Percentiles rank a stretch among this genome's conserved stretches.
These are phyloP conservation scores for Neurospora sp. DNA, from an alignment of 495 filamentous ascomycete genomes.

Conservation along the genomic window DNA sequence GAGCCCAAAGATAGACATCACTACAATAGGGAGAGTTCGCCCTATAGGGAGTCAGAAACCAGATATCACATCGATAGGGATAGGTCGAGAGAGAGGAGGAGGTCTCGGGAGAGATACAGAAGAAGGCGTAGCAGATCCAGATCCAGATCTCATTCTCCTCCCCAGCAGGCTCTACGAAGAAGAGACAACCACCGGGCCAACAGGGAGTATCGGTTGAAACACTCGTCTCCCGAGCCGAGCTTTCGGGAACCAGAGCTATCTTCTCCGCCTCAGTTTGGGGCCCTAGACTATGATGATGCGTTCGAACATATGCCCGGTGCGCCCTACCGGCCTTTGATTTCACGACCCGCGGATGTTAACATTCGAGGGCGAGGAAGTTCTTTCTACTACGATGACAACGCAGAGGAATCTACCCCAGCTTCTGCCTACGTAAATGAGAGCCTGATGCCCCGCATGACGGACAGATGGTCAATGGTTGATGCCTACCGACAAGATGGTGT, in stretches of 20 bases:
- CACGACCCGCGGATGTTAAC: background rate
- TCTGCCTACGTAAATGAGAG: background rate
- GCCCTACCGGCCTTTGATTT: background rate
- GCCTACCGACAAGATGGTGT: too few relatives aligned
- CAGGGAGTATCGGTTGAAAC: background rate
- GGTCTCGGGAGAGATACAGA: background rate
- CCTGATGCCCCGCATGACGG: background rate
- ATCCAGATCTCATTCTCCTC: background rate
- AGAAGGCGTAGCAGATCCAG: background rate
- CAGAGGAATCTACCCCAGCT: background rate
- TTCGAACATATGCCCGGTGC: background rate
- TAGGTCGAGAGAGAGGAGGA: background rate
- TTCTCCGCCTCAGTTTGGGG: background rate
- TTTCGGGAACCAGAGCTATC: background rate
- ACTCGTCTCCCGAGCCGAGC: background rate
- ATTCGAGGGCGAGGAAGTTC: background rate
- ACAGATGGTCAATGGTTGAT: too few relatives aligned
- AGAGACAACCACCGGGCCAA: background rate
- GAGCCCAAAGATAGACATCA: background rate
- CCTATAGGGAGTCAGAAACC: slow-evolving; percentile 3
- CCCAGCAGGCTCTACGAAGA: background rate
- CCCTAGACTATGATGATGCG: background rate
- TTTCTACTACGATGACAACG: background rate
- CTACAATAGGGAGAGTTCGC: background rate
- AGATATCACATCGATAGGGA: background rate